phyloP scores from a whole-genome alignment of 2,329 filamentous ascomycete genomes.

The Chrysosporium queenslandicum region DNA sequence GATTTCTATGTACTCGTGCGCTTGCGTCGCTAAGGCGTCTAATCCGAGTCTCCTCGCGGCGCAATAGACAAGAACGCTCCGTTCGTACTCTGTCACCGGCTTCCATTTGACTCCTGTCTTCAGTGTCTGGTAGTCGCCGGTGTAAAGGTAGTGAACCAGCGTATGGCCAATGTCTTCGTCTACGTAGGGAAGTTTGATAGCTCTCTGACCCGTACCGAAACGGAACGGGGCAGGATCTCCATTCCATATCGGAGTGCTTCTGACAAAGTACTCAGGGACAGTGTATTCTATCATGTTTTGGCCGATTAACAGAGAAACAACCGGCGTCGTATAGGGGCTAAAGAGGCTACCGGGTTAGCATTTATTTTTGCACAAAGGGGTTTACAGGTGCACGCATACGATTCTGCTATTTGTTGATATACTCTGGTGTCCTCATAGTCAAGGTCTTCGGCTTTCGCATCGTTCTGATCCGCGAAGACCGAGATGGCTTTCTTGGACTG shows the following conservation, averaged over 20 bases:
- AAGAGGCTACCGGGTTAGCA: not conserved
- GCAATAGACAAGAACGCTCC: slow-evolving; percentile 5
- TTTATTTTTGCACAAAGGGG: not conserved
- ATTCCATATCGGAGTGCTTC: not conserved
- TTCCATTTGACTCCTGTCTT: not conserved
- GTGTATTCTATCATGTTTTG: not conserved
- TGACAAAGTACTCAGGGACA: not conserved
- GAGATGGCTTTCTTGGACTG: not conserved
- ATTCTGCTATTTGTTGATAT: not conserved
- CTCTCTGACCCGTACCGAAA: not conserved
- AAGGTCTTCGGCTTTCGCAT: not conserved
- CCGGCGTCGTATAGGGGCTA: slow-evolving; percentile 8
- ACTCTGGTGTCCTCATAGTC: not conserved
- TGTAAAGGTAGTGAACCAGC: slow-evolving; percentile 9
- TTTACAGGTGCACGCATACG: not conserved
- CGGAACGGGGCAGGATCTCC: not conserved
- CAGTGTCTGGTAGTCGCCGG: slow-evolving; percentile 10
- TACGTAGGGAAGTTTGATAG: not conserved
- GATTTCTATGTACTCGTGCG: not conserved
- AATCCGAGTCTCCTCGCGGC: not conserved
- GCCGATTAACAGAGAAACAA: not conserved
- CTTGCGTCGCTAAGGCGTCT: not conserved
- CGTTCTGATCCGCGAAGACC: not conserved
- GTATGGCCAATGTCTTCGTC: slow-evolving; percentile 12
- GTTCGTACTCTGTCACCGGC: not conserved